Base-by-base conservation (phyloP, 2,329 filamentous ascomycete genomes). In the Aurifilum marmelostoma region DNA sequence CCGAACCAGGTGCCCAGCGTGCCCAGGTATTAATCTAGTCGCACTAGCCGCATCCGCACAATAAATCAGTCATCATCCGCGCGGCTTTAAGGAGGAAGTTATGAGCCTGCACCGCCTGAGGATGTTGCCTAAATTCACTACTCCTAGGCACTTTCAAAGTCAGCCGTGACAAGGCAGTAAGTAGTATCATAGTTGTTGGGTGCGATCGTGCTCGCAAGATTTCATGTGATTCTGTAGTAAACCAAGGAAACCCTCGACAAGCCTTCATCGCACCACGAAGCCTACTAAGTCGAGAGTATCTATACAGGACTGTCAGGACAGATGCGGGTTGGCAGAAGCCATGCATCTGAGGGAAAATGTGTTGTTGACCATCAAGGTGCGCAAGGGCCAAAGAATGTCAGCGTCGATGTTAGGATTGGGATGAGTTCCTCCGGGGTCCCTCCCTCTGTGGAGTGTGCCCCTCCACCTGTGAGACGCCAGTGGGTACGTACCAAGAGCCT, bases 391-490 rank as follows among this genome's bases (percentile, higher is more conserved):
- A 52, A 14, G 8, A 54, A 29, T 29, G 24, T 7, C 52, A 54
- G 52, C n/a, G 52, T 7, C 29, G 52, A 54, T 7, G 3, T 7
- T 29, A 5, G 52, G 27, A 11, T 56, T 56, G n/a, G 50, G 50
- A 14, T 47, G 9, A 5, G n/a, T 24, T 14, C n/a, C 50, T 14
- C n/a, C 18, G 9, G 50, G 50, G n/a, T n/a, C 7, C 9, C 50
- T 27, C 3, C 52, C 27, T 56, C 52, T 56, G 32, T 59, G 56
- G 56, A 8, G 56, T 18, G 56, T 12, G 61, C n/a, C 24, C 37
- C 67, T 60, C 67, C n/a, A 56, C 52, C 21, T 54, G n/a, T 54
- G n/a, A 7, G 50, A 27, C 24, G 24, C 6, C 16, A 56, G 24
- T 8, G 43, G 43, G 18, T 47, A 47, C 43, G 18, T 32, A 56